Evolutionary conservation across 2,329 filamentous ascomycete genomes (phyloP), one percentile per base, ranked within the genome.

Genomic region (Penicillium psychrosexuale): DNA sequence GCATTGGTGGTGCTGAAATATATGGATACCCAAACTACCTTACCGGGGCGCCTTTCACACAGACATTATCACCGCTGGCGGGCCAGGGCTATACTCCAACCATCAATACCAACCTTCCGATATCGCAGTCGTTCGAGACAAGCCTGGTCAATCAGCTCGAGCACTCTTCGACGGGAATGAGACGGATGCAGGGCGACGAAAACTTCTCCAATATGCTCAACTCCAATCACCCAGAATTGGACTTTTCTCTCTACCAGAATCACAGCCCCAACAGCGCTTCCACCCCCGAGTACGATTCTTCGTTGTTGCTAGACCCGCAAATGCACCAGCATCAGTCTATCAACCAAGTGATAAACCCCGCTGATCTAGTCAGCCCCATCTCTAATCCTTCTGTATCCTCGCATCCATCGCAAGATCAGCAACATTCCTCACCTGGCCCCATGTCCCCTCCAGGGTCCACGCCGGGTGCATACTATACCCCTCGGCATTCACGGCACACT

Each of bases 401-500:
- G 15, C 81, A 83, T 60, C 75, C 84, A 36, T 75, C 84, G 45
- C 80, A 82, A 39, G 78, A 80, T 17, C 65, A 62, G 45, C 75
- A 84, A 66, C 78, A 78, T 59, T 78, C 80, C 19, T 82, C 82
- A 33, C 78, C 76, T 22, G 78, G 77, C 6, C 65, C 83, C 71
- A 73, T 82, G 73, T 66, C 79, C 70, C 84, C 84, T 39, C 82
- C 82, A 3, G 76, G 75, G 56, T 76, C 82, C 43, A 80, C 77
- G 34, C 80, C 82, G 57, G 77, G 76, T 47, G 61, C 67, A 15
- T 84, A 79, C 68, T 77, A 78, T 59, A 79, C 78, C 17, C 79
- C 82, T 49, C 77, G 76, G 54, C 81, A 85, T 68, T 85, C 84
- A 50, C 79, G 84, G 51, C 79, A 84, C 63, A 76, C 80, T 19